phyloP scores from a whole-genome alignment of 208 protist species.

The Wallacemonas sp. region DNA sequence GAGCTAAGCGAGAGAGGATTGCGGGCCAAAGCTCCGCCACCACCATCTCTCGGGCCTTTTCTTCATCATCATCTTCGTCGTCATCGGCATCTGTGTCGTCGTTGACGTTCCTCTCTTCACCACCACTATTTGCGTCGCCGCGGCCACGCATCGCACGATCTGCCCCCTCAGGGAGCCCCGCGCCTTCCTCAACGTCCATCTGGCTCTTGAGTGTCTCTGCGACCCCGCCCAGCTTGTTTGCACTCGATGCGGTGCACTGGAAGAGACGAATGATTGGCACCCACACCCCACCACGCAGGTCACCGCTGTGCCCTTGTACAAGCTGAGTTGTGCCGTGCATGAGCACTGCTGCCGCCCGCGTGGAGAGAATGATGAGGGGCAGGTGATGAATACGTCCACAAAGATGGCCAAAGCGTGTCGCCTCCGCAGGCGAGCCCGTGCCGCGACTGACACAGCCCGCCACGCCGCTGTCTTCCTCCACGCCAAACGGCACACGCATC shows the following conservation, averaged over 20 bases:
- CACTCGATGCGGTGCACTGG: slow-evolving; percentile 32
- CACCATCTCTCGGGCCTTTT: background rate
- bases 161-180: no score
- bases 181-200: no score
- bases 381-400: background rate
- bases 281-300: slow-evolving; percentile 52
- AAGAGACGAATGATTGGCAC: slow-evolving; percentile 45
- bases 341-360: slow-evolving; percentile 13
- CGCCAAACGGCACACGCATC: background rate
- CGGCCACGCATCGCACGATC: background rate
- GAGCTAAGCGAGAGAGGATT: background rate
- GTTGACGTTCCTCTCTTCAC: background rate
- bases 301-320: slow-evolving; percentile 58
- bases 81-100: background rate
- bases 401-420: background rate
- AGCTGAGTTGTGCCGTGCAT: slow-evolving; percentile 49
- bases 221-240: background rate
- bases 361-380: slow-evolving; percentile 4
- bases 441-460: background rate
- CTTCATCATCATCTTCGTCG: background rate
- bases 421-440: background rate
- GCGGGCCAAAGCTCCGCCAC: slow-evolving; percentile 10
- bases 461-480: background rate
- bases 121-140: background rate
- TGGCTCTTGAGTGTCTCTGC: no score